A percentile compares a stretch with the other conserved stretches of the same genome.
phyloP scores from a whole-genome alignment of 2,329 filamentous ascomycete species.

The Cytospora chrysosperma region DNA sequence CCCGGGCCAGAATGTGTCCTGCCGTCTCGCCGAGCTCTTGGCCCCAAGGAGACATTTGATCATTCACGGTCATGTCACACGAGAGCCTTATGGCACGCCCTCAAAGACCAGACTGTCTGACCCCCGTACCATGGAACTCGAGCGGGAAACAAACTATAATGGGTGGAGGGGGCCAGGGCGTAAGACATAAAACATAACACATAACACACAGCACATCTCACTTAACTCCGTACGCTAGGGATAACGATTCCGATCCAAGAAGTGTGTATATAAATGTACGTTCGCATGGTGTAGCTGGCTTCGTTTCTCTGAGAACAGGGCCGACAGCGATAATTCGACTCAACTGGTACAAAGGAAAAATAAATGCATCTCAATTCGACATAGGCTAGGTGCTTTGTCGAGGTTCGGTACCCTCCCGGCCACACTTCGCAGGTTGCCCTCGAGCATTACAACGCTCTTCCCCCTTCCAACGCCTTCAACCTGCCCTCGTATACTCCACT shows the following conservation, averaged over 20 bases:
- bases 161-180: not conserved
- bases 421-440: not conserved
- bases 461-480: not conserved
- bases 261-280: slow-evolving; percentile 1
- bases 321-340: not conserved
- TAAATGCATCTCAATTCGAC: slow-evolving; percentile 6
- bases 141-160: not conserved
- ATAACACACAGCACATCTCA: too few species aligned
- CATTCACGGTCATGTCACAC: not conserved
- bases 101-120: too few species aligned
- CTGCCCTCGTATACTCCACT: not conserved
- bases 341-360: slow-evolving; percentile 13
- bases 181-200: not conserved
- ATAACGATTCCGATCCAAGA: not conserved
- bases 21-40: not conserved
- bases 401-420: not conserved
- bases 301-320: not conserved
- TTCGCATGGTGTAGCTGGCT: not conserved
- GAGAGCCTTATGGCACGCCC: not conserved
- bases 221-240: not conserved
- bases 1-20: not conserved
- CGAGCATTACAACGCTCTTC: not conserved
- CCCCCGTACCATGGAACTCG: not conserved
- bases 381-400: slow-evolving; percentile 5
- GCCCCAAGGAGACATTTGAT: not conserved